phyloP scores from a whole-genome alignment of 768 basidiomycete genomes.

The Saitozyma podzolica region DNA sequence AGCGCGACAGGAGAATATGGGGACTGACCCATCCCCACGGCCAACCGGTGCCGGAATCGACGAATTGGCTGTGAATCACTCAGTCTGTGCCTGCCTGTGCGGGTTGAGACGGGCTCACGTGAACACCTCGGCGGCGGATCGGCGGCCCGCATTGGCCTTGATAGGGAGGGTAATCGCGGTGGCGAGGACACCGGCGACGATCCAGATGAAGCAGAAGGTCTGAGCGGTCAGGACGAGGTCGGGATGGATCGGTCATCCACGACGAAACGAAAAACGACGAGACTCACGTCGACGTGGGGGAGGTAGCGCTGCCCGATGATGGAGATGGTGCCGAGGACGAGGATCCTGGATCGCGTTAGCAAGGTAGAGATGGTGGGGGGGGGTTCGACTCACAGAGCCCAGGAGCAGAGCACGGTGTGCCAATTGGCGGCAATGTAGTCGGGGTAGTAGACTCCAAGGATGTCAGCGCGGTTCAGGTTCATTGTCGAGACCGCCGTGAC shows the following conservation, averaged over 20 bases:
- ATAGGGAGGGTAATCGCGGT: constrained; percentile 61
- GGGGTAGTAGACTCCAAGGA: constrained; percentile 60
- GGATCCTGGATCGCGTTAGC: constrained; percentile 14
- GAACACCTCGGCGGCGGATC: constrained; percentile 60
- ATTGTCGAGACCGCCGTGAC: no score
- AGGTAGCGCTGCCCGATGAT: constrained; percentile 61
- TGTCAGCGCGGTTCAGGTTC: constrained; percentile 43
- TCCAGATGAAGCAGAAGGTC: constrained; percentile 65
- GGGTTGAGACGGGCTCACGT: constrained; percentile 40
- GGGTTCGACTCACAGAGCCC: constrained; percentile 60
- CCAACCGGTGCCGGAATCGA: constrained; percentile 65
- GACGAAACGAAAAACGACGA: not conserved
- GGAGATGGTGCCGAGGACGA: constrained; percentile 58
- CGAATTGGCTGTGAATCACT: constrained; percentile 53
- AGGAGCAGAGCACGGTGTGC: constrained; percentile 63
- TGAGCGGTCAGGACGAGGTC: constrained; percentile 31
- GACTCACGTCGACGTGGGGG: constrained; percentile 60
- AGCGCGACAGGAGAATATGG: no score
- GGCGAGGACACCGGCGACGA: constrained; percentile 56
- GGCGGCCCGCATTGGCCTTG: constrained; percentile 61
- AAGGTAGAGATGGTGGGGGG: not conserved
- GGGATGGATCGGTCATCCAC: not conserved
- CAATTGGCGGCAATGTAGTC: constrained; percentile 61
- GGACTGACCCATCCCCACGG: constrained; percentile 61
- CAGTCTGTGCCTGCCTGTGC: not conserved